phyloP scores from a whole-genome alignment of 2,329 filamentous ascomycete genomes.

The Rhexocercosporidium sp. region DNA sequence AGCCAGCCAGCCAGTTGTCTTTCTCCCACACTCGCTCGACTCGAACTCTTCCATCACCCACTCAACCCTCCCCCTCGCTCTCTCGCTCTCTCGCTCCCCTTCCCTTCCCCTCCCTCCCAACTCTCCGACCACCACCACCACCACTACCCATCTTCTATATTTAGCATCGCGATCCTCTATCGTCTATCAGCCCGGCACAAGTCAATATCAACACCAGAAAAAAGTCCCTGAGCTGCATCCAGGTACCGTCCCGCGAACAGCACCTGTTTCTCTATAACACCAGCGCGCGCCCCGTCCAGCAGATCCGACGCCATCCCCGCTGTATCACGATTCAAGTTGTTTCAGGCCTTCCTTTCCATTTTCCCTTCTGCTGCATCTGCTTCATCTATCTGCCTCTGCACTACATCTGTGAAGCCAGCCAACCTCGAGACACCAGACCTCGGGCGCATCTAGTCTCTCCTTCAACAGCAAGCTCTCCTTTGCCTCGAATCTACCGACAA shows the following conservation, averaged over 20 bases:
- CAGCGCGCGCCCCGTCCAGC: slow-evolving; percentile 12
- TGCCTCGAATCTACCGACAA: background rate
- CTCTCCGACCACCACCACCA: slow-evolving; percentile 18
- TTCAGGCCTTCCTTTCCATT: slow-evolving; percentile 15
- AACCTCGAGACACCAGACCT: background rate
- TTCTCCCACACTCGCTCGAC: slow-evolving; percentile 2
- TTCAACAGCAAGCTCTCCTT: slow-evolving; percentile 1
- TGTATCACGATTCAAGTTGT: slow-evolving; percentile 30
- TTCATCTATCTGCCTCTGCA: no score
- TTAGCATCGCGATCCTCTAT: slow-evolving; percentile 39
- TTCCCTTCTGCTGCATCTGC: slow-evolving; percentile 1
- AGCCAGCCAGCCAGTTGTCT: background rate
- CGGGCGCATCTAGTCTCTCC: slow-evolving; percentile 16
- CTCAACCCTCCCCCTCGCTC: slow-evolving; percentile 7
- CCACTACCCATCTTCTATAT: slow-evolving; percentile 39
- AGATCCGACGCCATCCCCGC: slow-evolving; percentile 21
- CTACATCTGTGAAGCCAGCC: background rate
- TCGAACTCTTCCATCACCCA: background rate
- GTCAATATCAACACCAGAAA: slow-evolving; percentile 20
- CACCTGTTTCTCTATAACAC: slow-evolving; percentile 28
- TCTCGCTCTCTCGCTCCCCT: slow-evolving; percentile 8
- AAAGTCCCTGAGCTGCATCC: slow-evolving; percentile 26
- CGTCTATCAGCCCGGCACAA: slow-evolving; percentile 33
- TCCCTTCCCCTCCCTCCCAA: slow-evolving; percentile 2
- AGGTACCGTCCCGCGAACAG: slow-evolving; percentile 24